Evolutionary conservation across 2,329 filamentous ascomycete genomes (phyloP).

Genomic region (Xylariaceae sp.): DNA sequence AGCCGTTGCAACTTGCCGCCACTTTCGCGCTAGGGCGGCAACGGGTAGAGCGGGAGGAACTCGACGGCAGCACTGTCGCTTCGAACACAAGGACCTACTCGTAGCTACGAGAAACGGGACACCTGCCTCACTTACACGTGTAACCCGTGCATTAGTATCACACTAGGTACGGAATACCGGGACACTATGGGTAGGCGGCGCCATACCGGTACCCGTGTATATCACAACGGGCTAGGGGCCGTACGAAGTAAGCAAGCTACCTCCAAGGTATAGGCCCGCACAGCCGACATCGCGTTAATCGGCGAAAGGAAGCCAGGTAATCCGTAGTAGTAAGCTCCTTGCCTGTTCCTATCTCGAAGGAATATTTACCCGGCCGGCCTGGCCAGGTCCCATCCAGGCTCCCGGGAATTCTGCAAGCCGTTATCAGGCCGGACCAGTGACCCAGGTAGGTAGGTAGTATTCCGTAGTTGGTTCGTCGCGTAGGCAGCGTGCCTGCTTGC

Average conservation of each 20-base stretch:
- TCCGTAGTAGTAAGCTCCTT: not conserved
- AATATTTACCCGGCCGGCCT: not conserved
- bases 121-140: too few relatives aligned
- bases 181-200: not conserved
- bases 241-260: not conserved
- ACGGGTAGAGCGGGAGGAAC: not conserved
- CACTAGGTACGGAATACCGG: not conserved
- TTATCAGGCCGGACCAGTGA: not conserved
- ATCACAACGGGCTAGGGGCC: not conserved
- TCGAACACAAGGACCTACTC: too few relatives aligned
- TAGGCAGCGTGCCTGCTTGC: not conserved
- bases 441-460: not conserved
- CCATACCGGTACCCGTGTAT: not conserved
- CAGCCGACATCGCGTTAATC: not conserved
- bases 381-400: not conserved
- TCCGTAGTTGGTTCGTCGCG: not conserved
- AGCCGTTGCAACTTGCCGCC: not conserved
- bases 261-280: not conserved
- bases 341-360: not conserved
- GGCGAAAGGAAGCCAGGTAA: not conserved
- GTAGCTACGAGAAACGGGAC: too few relatives aligned
- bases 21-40: not conserved
- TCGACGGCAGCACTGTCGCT: not conserved
- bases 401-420: not conserved
- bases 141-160: too few relatives aligned